Evolutionary conservation across 768 basidiomycete genomes (phyloP).

Genomic region (Clavulina sp.): DNA sequence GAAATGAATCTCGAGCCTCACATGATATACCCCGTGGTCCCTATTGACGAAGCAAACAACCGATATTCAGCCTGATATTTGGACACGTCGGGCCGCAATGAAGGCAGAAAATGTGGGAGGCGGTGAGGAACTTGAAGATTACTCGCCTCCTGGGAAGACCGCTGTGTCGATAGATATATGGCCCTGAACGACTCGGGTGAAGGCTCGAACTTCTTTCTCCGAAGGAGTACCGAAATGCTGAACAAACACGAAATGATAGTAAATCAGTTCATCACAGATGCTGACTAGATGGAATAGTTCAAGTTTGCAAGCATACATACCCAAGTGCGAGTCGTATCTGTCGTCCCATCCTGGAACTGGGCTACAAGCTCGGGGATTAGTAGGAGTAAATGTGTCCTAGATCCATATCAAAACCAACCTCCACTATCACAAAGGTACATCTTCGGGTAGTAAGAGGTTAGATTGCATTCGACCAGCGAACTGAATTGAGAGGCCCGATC

Average conservation of each 20-base stretch:
- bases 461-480: background rate
- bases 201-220: constrained; percentile 66
- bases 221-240: constrained; percentile 83
- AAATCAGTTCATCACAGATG: constrained; percentile 1
- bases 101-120: too few relatives aligned
- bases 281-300: too few relatives aligned
- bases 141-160: constrained; percentile 44
- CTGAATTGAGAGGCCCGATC: background rate
- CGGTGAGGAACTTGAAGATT: too few relatives aligned
- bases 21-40: constrained; percentile 46
- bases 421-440: constrained; percentile 79
- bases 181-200: constrained; percentile 82
- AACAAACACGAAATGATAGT: background rate
- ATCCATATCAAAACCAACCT: constrained; percentile 25
- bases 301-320: constrained; percentile 23
- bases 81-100: too few relatives aligned
- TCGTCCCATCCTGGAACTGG: constrained; percentile 86
- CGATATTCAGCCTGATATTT: too few relatives aligned
- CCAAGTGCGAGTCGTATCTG: constrained; percentile 84
- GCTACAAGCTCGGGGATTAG: constrained; percentile 22
- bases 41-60: constrained; percentile 13
- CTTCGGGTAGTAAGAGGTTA: constrained; percentile 28
- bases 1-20: constrained; percentile 7
- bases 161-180: constrained; percentile 79
- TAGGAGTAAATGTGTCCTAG: constrained; percentile 2